Conservation (phyloP, 225 moss, liverwort and hornwort species). For the Marchantia paleacea region DNA sequence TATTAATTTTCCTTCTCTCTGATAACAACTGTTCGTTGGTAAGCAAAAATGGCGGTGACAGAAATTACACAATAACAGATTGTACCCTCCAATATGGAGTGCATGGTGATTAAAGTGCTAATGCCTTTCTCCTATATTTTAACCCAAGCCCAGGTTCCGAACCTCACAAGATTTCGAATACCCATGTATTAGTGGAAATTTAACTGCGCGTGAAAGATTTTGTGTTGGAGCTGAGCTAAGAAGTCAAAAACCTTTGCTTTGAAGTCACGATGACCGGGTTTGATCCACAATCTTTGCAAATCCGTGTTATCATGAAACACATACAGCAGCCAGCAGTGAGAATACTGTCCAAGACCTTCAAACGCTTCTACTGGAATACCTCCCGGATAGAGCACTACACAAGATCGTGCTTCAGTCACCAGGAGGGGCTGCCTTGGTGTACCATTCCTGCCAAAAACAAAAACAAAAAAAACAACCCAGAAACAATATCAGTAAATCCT, state of each 20-base stretch:
- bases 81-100: too few species aligned
- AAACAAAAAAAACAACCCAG: background rate
- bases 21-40: too few species aligned
- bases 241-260: conserved; percentile 73
- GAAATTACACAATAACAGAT: too few species aligned
- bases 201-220: too few species aligned
- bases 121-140: too few species aligned
- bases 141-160: too few species aligned
- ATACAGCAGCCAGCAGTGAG: conserved; percentile 96
- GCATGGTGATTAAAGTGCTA: too few species aligned
- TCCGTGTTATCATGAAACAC: conserved; percentile 99
- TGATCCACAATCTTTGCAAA: conserved; percentile 92
- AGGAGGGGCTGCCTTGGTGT: conserved; percentile 93
- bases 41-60: too few species aligned
- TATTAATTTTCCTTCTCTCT: too few species aligned
- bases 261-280: conserved; percentile 93
- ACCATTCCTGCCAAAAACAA: conserved; percentile 57
- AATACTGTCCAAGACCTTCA: conserved; percentile 84
- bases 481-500: background rate
- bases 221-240: background rate
- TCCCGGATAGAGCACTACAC: conserved; percentile 70
- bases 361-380: conserved; percentile 90
- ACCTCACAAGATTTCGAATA: too few species aligned
- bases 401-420: conserved; percentile 86
- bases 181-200: too few species aligned